Conservation (phyloP, 768 basidiomycete species). For the Rhodotorula taiwanensis region DNA sequence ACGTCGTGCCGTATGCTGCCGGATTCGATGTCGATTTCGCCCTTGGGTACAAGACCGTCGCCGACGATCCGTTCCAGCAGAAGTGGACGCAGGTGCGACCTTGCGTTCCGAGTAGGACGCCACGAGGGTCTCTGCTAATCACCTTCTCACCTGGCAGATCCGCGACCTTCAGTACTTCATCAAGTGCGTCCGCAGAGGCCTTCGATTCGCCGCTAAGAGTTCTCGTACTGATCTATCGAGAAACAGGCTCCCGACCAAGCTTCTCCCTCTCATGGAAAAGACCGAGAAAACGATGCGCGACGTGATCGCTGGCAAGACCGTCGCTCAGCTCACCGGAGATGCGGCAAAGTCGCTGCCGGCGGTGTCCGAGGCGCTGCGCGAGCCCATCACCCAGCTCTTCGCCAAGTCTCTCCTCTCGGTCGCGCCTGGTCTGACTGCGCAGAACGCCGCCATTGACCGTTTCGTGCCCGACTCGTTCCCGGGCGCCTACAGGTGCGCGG, state of each 20-base stretch:
- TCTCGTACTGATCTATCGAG: not conserved
- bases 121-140: not conserved
- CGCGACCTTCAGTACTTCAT: constrained; percentile 19
- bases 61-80: not conserved
- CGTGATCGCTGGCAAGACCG: not conserved
- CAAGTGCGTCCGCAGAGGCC: not conserved
- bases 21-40: constrained; percentile 11
- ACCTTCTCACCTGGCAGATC: not conserved
- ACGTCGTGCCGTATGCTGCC: constrained; percentile 7
- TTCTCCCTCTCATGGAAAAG: not conserved
- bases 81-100: not conserved
- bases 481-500: not conserved
- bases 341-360: not conserved
- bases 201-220: not conserved
- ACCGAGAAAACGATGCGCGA: constrained; percentile 2
- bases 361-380: not conserved
- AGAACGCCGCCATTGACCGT: not conserved
- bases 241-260: not conserved
- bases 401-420: not conserved
- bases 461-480: constrained; percentile 1
- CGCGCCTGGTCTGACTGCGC: not conserved
- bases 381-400: not conserved
- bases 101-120: too few relatives aligned
- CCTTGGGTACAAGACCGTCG: constrained; percentile 8
- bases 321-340: not conserved